These are phyloP conservation scores for Starmerella bombicola DNA, from an alignment of 805 yeast species.

Conservation along the genomic window DNA sequence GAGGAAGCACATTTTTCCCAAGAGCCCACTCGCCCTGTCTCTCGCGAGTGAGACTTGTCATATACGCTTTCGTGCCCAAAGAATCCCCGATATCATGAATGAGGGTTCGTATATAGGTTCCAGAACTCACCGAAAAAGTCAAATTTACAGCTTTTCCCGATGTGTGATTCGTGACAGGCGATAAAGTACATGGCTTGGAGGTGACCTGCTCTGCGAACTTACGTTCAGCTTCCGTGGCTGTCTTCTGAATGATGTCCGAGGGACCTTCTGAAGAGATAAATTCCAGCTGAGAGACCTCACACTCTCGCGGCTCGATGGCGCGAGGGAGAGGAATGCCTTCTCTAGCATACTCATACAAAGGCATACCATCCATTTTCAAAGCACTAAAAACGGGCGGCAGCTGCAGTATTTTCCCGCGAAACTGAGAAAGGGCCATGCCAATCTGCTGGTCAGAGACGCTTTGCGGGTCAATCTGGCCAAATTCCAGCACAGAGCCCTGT, in stretches of 20 bases:
- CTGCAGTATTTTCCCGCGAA: slow-evolving; percentile 71
- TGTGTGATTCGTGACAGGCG: slow-evolving; percentile 2
- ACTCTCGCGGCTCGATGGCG: slow-evolving; percentile 65
- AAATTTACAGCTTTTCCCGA: slow-evolving; percentile 44
- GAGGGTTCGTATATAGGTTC: slow-evolving; percentile 84
- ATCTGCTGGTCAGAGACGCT: slow-evolving; percentile 37
- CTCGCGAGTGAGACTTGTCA: slow-evolving; percentile 66
- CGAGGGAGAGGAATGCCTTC: slow-evolving; percentile 74
- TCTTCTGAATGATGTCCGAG: slow-evolving; percentile 24
- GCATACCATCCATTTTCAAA: slow-evolving; percentile 84
- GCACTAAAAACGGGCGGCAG: slow-evolving; percentile 95
- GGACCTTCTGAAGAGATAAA: slow-evolving; percentile 27
- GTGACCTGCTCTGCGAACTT: slow-evolving; percentile 27
- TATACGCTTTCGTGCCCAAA: slow-evolving; percentile 67
- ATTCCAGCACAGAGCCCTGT: slow-evolving; percentile 67
- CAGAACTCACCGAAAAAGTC: slow-evolving; percentile 73
- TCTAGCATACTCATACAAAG: slow-evolving; percentile 88
- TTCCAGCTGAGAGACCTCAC: slow-evolving; percentile 46
- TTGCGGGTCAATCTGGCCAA: slow-evolving; percentile 45
- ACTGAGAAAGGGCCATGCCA: slow-evolving; percentile 39
- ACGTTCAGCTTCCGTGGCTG: slow-evolving; percentile 29
- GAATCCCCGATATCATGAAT: slow-evolving; percentile 82
- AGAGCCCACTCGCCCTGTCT: slow-evolving; percentile 80
- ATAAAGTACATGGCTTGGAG: background rate
- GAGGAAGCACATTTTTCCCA: slow-evolving; percentile 49